These are phyloP conservation scores for Erysimum cheiranthoides DNA, from an alignment of 345 rosid species.

Conservation along the genomic window DNA sequence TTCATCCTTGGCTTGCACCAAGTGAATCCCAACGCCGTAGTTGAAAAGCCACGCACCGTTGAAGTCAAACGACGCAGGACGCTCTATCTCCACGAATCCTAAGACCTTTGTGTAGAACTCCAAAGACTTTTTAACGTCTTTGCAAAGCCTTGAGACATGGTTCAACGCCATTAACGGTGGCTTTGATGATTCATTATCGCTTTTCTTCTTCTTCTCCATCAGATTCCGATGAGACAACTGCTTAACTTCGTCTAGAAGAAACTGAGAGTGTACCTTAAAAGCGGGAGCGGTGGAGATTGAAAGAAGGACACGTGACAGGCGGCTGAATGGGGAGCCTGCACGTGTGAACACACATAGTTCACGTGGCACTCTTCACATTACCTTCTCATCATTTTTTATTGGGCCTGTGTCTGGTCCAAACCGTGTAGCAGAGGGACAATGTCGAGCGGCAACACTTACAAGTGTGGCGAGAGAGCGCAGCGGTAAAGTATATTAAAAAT, in stretches of 20 bases:
- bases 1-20: constrained; percentile 59
- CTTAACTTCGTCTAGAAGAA: constrained; percentile 18
- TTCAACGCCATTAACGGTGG: constrained; percentile 68
- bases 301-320: constrained; percentile 37
- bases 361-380: constrained; percentile 35
- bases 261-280: constrained; percentile 11
- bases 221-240: neutral
- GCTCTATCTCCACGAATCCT: constrained; percentile 62
- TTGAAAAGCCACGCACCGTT: constrained; percentile 78
- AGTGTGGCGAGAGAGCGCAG: neutral
- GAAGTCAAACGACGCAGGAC: constrained; percentile 59
- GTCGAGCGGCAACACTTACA: neutral
- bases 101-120: constrained; percentile 69
- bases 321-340: constrained; percentile 49
- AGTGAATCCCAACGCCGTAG: constrained; percentile 74
- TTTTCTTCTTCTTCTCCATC: constrained; percentile 19
- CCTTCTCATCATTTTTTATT: constrained; percentile 6
- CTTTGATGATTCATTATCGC: constrained; percentile 10
- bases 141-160: constrained; percentile 73
- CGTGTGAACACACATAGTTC: constrained; percentile 10
- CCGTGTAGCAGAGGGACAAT: neutral
- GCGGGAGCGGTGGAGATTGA: constrained; percentile 15
- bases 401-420: constrained; percentile 8
- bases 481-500: neutral
- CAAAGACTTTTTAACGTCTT: constrained; percentile 55